Percentiles rank a stretch among this genome's conserved stretches.
Conservation (phyloP, 208 protist genomes). For the Crithidia brevicula region DNA sequence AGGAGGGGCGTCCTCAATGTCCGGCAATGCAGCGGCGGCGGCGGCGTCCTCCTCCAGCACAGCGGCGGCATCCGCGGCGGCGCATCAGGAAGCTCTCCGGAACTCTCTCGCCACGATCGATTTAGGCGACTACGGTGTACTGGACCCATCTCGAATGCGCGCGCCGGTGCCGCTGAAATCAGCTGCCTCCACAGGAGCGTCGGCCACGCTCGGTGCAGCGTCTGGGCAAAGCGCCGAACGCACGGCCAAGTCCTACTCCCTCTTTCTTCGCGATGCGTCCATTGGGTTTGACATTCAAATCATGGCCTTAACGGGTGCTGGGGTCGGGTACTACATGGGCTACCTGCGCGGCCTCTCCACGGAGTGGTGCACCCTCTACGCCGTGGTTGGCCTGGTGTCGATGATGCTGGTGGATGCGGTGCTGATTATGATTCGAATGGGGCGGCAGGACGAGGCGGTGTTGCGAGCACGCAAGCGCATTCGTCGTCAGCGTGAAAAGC, state of each 20-base stretch:
- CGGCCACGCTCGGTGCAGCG: no score
- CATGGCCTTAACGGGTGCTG: conserved; percentile 70
- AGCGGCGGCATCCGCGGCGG: conserved; percentile 25
- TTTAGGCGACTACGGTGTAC: conserved; percentile 33
- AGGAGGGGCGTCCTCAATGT: not conserved
- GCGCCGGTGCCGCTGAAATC: not conserved
- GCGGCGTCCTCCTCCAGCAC: not conserved
- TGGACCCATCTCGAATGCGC: conserved; percentile 31
- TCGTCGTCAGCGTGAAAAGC: conserved; percentile 24
- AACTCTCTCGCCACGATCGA: conserved; percentile 22
- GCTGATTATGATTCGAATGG: conserved; percentile 65
- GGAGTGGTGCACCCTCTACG: conserved; percentile 65
- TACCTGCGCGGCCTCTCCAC: conserved; percentile 48
- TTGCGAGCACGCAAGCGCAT: conserved; percentile 29
- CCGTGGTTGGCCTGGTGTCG: conserved; percentile 52
- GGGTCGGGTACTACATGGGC: conserved; percentile 74
- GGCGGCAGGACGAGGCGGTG: conserved; percentile 52
- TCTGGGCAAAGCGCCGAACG: not conserved
- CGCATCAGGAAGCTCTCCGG: conserved; percentile 27
- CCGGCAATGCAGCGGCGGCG: not conserved
- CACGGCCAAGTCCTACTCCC: conserved; percentile 39
- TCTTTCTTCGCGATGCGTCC: conserved; percentile 60
- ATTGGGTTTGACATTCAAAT: conserved; percentile 81
- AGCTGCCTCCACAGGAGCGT: not conserved
- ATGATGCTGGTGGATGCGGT: conserved; percentile 82